These are phyloP conservation scores for Penicillium mononematosum DNA, from an alignment of 495 filamentous ascomycete genomes.

Conservation along the genomic window DNA sequence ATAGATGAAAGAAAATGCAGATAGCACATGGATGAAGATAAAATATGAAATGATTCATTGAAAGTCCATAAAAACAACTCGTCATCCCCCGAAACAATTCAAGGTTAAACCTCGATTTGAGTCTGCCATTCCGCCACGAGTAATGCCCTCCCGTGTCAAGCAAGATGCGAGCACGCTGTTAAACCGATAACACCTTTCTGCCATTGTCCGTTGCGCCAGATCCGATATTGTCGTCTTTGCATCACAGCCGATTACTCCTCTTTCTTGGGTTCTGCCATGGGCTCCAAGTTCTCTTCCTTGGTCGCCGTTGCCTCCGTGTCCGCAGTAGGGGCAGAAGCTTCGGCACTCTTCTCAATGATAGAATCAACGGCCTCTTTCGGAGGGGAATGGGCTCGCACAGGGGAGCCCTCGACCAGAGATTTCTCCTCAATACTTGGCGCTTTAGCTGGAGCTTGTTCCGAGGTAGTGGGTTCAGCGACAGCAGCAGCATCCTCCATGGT, in stretches of 20 bases:
- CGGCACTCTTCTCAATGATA: constrained; percentile 14
- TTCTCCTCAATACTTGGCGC: constrained; percentile 23
- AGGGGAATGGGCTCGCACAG: constrained; percentile 21
- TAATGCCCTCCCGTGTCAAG: constrained; percentile 24
- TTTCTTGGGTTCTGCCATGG: constrained; percentile 31
- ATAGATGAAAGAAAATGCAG: constrained; percentile 7
- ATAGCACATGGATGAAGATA: constrained; percentile 3
- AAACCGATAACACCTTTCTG: constrained; percentile 45
- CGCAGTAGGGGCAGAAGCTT: constrained; percentile 20
- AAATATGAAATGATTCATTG: constrained; percentile 12
- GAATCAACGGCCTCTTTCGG: constrained; percentile 25
- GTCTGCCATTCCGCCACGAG: constrained; percentile 11
- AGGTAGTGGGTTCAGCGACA: constrained; percentile 25
- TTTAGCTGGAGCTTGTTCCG: constrained; percentile 21
- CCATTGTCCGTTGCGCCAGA: constrained; percentile 45
- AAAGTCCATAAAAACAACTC: constrained; percentile 1
- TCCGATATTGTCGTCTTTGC: constrained; percentile 23
- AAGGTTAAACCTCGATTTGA: constrained; percentile 6
- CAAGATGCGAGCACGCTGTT: constrained; percentile 26
- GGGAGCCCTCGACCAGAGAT: constrained; percentile 23
- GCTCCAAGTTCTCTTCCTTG: constrained; percentile 26
- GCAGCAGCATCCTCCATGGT: constrained; percentile 66
- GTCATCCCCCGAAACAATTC: neutral
- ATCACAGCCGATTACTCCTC: constrained; percentile 29
- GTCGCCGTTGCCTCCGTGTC: constrained; percentile 21